These are phyloP conservation scores for Chlorella sorokiniana DNA, from an alignment of 139 green algal species.

Conservation along the genomic window DNA sequence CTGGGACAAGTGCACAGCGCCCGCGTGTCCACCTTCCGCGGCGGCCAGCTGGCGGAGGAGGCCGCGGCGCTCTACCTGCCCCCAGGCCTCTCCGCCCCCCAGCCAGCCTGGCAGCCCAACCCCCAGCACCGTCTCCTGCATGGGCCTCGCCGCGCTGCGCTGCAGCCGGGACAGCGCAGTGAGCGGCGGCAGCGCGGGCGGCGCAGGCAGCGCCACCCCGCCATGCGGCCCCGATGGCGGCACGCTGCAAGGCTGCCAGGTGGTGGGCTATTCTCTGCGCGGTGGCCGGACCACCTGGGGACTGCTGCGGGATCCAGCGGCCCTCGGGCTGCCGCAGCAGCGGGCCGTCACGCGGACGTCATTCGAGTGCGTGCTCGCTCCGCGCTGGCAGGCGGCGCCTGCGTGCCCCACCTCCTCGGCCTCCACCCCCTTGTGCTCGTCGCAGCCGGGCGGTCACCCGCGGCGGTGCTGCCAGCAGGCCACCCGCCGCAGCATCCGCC, in stretches of 20 bases:
- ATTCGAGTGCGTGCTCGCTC: neutral
- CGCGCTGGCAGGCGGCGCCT: constrained; percentile 3
- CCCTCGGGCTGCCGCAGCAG: neutral
- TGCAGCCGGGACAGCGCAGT: neutral
- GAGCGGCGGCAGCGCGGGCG: neutral
- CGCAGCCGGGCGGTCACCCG: no score
- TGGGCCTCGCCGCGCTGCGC: no score
- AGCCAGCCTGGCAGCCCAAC: neutral
- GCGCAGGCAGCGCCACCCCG: neutral
- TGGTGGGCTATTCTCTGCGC: neutral
- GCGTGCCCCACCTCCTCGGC: neutral
- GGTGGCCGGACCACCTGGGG: neutral
- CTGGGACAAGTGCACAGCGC: constrained; percentile 1
- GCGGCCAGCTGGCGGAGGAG: neutral
- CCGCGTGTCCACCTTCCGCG: neutral
- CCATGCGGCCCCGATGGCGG: no score
- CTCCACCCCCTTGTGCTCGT: neutral
- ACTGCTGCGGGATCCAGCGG: neutral
- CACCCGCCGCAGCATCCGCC: no score
- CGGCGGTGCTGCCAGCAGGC: no score
- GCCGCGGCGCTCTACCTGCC: constrained; percentile 20
- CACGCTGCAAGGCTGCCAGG: neutral
- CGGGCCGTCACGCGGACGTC: neutral
- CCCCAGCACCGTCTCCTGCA: no score
- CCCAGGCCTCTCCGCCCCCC: neutral